Evolutionary conservation across 768 basidiomycete genomes (phyloP).

Genomic region (Termitomyces sp.): DNA sequence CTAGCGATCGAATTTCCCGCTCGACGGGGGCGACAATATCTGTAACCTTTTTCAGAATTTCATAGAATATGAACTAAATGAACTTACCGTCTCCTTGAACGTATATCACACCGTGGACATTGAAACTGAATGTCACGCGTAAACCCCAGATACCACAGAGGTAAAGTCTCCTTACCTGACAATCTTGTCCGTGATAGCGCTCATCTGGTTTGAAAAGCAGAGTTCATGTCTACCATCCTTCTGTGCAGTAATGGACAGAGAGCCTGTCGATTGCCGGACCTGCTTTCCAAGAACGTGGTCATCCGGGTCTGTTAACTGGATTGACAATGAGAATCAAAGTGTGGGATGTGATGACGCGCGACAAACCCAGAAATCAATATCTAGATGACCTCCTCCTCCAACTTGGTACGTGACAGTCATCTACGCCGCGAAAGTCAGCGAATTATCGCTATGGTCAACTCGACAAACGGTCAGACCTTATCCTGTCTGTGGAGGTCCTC

Average conservation of each 20-base stretch:
- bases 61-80: background rate
- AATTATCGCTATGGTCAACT: background rate
- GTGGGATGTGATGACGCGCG: background rate
- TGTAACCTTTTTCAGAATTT: constrained; percentile 11
- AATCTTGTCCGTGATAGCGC: constrained; percentile 90
- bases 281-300: constrained; percentile 68
- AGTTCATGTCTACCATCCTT: constrained; percentile 88
- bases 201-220: constrained; percentile 99
- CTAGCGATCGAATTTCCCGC: constrained; percentile 84
- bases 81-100: constrained; percentile 82
- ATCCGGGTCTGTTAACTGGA: constrained; percentile 78
- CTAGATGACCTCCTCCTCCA: constrained; percentile 92
- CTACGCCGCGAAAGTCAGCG: constrained; percentile 32
- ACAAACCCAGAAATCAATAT: constrained; percentile 94
- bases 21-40: constrained; percentile 94
- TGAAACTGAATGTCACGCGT: constrained; percentile 58
- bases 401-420: constrained; percentile 99
- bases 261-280: constrained; percentile 84
- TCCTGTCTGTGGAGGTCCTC: constrained; percentile 90
- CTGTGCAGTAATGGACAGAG: constrained; percentile 80
- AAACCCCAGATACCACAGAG: background rate
- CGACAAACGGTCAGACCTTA: constrained; percentile 48
- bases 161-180: constrained; percentile 59
- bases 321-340: constrained; percentile 7
- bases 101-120: constrained; percentile 96